Base-by-base conservation (phyloP, 73 alveolate species). In the Paramecium sonneborni region DNA sequence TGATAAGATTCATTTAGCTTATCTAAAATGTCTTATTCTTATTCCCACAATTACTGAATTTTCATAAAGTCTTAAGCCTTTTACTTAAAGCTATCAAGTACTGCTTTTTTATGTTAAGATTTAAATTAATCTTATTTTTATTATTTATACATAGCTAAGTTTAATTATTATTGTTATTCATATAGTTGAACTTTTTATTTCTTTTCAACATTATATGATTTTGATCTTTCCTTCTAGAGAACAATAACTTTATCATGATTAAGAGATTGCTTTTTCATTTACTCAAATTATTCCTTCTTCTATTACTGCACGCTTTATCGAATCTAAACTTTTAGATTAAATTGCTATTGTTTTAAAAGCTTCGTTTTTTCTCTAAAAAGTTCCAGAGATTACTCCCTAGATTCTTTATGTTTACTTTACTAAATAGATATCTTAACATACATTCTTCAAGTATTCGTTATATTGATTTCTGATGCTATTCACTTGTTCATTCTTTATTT, bases 391-490 rank as follows among this genome's bases (percentile, higher is more conserved):
- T 39, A 23, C n/a, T 74, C 87, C 11, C 87, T 74, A 35, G 44
- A 34, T 74, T 74, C 55, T 39, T 74, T 74, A 24, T 74, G 58
- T 74, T 74, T 74, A 34, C 56, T 39, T 74, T 74, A 18, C 87
- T 52, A 52, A 52, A 52, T 74, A 34, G 87, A 62, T 62, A 12
- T 28, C 12, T 30, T 21, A 34, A 37, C 11, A 74, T 74, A 74
- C 87, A 21, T 52, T n/a, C 68, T 52, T 34, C 56, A 74, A 39
- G 58, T 74, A 74, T 37, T 74, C 87, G 32, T 37, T 21, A 74
- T 74, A 74, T 20, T 74, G 26, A 39, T 74, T 74, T 10, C 87
- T 34, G 12, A 74, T 74, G 20, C 37, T 74, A 34, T 74, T 34
- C n/a, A 74, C 87, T 12, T 37, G 24, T 35, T 74, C 87, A 34